These are phyloP conservation scores for Colletotrichum tabaci DNA, from an alignment of 2,329 filamentous ascomycete genomes.

Conservation along the genomic window DNA sequence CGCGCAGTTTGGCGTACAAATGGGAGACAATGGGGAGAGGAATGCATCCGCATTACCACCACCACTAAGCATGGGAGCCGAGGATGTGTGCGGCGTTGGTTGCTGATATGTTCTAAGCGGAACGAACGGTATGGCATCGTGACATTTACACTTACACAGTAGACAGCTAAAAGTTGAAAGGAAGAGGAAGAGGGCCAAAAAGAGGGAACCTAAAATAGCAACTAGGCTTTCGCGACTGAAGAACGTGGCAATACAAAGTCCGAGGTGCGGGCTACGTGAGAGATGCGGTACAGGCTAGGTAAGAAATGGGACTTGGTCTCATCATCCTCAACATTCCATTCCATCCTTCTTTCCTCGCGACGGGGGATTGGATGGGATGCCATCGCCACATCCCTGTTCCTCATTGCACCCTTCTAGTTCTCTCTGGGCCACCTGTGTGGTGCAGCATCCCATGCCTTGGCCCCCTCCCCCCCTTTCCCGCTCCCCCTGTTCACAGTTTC, in stretches of 20 bases:
- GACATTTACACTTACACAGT: not conserved
- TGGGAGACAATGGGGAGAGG: not conserved
- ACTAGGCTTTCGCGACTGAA: constrained; percentile 3
- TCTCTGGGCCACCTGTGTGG: not conserved
- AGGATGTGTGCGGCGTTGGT: not conserved
- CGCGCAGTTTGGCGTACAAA: not conserved
- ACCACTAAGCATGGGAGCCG: not conserved
- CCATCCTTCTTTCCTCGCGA: not conserved
- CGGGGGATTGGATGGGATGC: not conserved
- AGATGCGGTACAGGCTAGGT: not conserved
- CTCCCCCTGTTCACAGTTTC: not conserved
- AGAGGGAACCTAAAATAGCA: constrained; percentile 21
- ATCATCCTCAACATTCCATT: not conserved
- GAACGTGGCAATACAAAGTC: constrained; percentile 21
- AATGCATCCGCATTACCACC: not conserved
- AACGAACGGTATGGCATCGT: not conserved
- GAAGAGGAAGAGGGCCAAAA: too few relatives aligned
- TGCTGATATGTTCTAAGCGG: not conserved
- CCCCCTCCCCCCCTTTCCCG: not conserved
- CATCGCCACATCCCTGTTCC: constrained; percentile 9
- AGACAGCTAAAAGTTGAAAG: constrained; percentile 3
- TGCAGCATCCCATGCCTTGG: constrained; percentile 2
- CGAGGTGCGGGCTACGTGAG: constrained; percentile 3
- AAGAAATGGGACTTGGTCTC: too few relatives aligned
- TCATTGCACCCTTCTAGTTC: not conserved